A percentile compares a stretch with the other conserved stretches of the same genome.
Evolutionary conservation across 2,329 filamentous ascomycete genomes (phyloP).

Genomic region (Fusarium sp.): DNA sequence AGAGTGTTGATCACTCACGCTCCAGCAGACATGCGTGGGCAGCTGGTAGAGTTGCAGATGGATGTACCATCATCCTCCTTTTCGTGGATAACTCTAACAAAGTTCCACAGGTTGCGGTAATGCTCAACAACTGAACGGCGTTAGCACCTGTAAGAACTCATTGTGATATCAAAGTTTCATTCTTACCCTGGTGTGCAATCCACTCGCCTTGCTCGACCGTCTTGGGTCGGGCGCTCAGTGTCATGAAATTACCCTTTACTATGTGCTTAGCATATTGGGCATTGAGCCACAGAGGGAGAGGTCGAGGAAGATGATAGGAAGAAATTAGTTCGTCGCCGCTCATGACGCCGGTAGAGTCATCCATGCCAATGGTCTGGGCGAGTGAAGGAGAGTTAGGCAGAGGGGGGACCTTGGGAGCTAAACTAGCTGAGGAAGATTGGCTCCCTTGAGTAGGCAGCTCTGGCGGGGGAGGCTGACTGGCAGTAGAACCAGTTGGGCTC

Average conservation of each 20-base stretch:
- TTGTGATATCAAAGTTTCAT: neutral
- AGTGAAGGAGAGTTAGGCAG: slow-evolving; percentile 72
- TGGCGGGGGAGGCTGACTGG: slow-evolving; percentile 60
- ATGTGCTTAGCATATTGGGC: slow-evolving; percentile 83
- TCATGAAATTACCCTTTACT: slow-evolving; percentile 98
- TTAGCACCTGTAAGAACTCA: neutral
- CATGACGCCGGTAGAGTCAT: slow-evolving; percentile 63
- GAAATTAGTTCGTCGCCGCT: slow-evolving; percentile 65
- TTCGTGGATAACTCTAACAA: slow-evolving; percentile 89
- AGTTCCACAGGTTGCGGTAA: slow-evolving; percentile 88
- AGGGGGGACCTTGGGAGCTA: slow-evolving; percentile 68
- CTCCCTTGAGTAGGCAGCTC: slow-evolving; percentile 57
- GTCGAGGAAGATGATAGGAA: slow-evolving; percentile 71
- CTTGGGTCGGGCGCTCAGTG: slow-evolving; percentile 91
- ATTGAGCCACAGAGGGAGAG: slow-evolving; percentile 76
- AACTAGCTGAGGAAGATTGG: slow-evolving; percentile 61
- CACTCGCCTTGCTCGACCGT: slow-evolving; percentile 95
- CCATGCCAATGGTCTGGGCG: slow-evolving; percentile 74
- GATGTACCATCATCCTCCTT: slow-evolving; percentile 80
- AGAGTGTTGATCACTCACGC: slow-evolving; percentile 67
- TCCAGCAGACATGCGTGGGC: slow-evolving; percentile 95
- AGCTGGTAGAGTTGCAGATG: slow-evolving; percentile 85
- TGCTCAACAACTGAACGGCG: slow-evolving; percentile 81
- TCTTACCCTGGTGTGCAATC: slow-evolving; percentile 89
- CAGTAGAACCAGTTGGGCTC: slow-evolving; percentile 61